Percentiles rank a stretch among this genome's conserved stretches.
Evolutionary conservation across 805 yeast species (phyloP).

Genomic region (Starmerella potacharoeniae): DNA sequence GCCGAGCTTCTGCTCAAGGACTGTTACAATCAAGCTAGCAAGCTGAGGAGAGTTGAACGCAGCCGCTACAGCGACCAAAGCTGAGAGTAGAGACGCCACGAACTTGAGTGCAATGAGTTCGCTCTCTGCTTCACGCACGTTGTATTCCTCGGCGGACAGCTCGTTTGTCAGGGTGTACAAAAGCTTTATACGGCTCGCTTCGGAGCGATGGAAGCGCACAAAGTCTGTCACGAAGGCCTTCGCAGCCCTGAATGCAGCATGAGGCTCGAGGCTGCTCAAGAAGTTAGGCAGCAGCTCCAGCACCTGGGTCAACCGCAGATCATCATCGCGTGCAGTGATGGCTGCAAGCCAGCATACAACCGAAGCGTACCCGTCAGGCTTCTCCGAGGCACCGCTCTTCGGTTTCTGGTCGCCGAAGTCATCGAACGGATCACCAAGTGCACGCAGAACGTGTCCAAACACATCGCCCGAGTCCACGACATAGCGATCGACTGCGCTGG

Average conservation of each 20-base stretch:
- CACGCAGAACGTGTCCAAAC: conserved; percentile 34
- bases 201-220: conserved; percentile 34
- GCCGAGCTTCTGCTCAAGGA: conserved; percentile 41
- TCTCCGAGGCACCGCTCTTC: background rate
- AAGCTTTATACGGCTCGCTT: conserved; percentile 34
- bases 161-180: conserved; percentile 74
- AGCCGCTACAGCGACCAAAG: conserved; percentile 19
- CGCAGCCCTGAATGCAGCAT: conserved; percentile 43
- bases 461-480: conserved; percentile 37
- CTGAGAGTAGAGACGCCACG: conserved; percentile 19
- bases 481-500: conserved; percentile 42
- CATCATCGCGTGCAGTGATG: conserved; percentile 5
- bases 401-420: background rate
- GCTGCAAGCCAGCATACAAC: conserved; percentile 14
- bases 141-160: conserved; percentile 41
- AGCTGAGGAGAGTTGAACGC: conserved; percentile 46
- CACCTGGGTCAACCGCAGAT: conserved; percentile 4
- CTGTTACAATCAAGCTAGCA: conserved; percentile 64
- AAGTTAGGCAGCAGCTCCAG: conserved; percentile 32
- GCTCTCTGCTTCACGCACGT: conserved; percentile 21
- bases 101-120: conserved; percentile 22
- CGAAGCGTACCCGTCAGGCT: background rate
- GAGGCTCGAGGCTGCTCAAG: conserved; percentile 36
- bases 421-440: conserved; percentile 2
- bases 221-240: conserved; percentile 54